Conservation (phyloP, 768 basidiomycete genomes). For the Pleurotus djamor region DNA sequence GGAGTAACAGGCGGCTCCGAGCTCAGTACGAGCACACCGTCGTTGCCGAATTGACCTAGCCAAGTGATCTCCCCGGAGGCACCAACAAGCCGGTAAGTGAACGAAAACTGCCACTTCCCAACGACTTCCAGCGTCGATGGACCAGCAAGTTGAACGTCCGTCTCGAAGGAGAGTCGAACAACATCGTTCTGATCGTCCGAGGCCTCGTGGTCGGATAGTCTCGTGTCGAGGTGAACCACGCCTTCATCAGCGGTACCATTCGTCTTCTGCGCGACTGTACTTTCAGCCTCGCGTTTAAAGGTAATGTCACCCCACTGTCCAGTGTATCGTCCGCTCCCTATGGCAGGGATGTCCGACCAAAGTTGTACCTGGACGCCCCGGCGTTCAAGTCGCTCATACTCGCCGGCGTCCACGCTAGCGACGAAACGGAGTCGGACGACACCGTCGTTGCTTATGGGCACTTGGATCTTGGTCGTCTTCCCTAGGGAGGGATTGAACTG, state of each 20-base stretch:
- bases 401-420: slow-evolving; percentile 24
- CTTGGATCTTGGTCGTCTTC: slow-evolving; percentile 22
- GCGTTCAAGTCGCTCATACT: slow-evolving; percentile 23
- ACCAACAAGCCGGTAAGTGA: slow-evolving; percentile 49
- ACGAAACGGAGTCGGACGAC: slow-evolving; percentile 29
- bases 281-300: background rate
- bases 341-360: slow-evolving; percentile 36
- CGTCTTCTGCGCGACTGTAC: background rate
- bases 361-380: slow-evolving; percentile 35
- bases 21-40: slow-evolving; percentile 38
- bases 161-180: slow-evolving; percentile 27
- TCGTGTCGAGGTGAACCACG: background rate
- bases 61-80: slow-evolving; percentile 39
- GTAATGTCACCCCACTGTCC: slow-evolving; percentile 29
- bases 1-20: slow-evolving; percentile 5
- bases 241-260: background rate
- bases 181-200: background rate
- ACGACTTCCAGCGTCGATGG: slow-evolving; percentile 35
- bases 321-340: slow-evolving; percentile 10
- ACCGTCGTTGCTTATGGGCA: slow-evolving; percentile 16
- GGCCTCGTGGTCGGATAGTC: background rate
- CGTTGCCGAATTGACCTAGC: slow-evolving; percentile 41
- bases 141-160: slow-evolving; percentile 43
- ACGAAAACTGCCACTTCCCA: slow-evolving; percentile 25
- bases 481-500: slow-evolving; percentile 36